Evolutionary conservation across 441 rosid species (phyloP).

Genomic region (California macrophylla): DNA sequence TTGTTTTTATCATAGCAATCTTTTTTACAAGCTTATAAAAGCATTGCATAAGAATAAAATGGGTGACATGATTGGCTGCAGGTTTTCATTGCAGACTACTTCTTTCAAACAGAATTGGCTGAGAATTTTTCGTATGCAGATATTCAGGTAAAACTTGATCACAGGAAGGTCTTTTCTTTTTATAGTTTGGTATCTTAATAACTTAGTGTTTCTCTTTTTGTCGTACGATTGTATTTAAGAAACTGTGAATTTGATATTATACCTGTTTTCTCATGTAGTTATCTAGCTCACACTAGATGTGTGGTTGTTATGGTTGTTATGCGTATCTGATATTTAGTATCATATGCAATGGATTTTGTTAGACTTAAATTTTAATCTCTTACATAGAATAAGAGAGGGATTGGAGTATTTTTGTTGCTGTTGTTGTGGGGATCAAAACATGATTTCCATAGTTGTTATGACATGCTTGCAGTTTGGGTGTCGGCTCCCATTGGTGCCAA

Average conservation of each 20-base stretch:
- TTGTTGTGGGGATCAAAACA: too few species aligned
- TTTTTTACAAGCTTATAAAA: background rate
- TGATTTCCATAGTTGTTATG: too few species aligned
- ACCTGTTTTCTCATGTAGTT: background rate
- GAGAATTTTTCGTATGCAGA: conserved; percentile 62
- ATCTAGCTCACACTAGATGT: background rate
- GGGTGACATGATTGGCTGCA: conserved; percentile 28
- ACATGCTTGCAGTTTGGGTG: too few species aligned
- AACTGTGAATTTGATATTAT: background rate
- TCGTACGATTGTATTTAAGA: background rate
- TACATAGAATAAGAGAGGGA: too few species aligned
- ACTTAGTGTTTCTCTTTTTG: background rate
- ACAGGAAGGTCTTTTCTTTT: background rate
- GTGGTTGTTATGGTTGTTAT: conserved; percentile 3
- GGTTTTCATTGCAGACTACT: conserved; percentile 88
- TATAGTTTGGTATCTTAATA: background rate
- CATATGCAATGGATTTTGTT: background rate
- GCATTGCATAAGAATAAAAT: conserved; percentile 6
- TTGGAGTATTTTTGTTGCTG: too few species aligned
- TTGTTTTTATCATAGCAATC: background rate
- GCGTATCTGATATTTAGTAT: background rate
- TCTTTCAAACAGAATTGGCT: conserved; percentile 63
- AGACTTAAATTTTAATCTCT: too few species aligned
- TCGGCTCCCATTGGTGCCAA: too few species aligned
- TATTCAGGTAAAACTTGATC: conserved; percentile 46